Evolutionary conservation across 2,329 filamentous ascomycete genomes (phyloP), one percentile per base, ranked within the genome.

Genomic region (Colletotrichum tofieldiae): DNA sequence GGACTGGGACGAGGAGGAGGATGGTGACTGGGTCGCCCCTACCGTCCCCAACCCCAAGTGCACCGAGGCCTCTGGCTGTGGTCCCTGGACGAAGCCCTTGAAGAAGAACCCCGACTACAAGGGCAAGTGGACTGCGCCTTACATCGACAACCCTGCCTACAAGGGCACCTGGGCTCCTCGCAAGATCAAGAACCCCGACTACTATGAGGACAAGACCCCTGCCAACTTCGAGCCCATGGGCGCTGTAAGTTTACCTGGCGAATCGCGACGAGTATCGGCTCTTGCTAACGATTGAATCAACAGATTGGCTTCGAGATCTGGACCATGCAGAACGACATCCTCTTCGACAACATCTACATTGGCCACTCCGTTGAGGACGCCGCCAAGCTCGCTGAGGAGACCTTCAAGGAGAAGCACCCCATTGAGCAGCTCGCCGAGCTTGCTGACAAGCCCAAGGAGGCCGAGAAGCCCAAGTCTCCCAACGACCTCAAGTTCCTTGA

Each of bases 281-380:
- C n/a, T 75, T 56, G 60, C 6, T 54, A 29, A 41, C 55, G 20
- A 16, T 9, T 20, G 16, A 55, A 29, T 8, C 43, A n/a, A 52
- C 80, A 95, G 93, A 95, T 98, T 86, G 96, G 96, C 79, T 98
- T 98, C 81, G 96, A 99, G 86, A 96, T 99, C 86, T 99, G 96
- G 96, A 98, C 96, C 79, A 99, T 99, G 96, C 96, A 98, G 87
- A 97, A 92, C 83, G 93, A 98, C 82, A 98, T 99, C 78, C 93
- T 98, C 79, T 98, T 99, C 80, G 94, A 98, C 91, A 99, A 99
- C 92, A 97, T 99, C 89, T 99, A 98, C 91, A 95, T 99, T 82
- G 96, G 96, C 75, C 96, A 99, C 91, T 98, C 96, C 26, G 83
- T 96, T 77, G 94, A 94, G 81, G 96, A 99, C 77, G 96, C 96